Base-by-base conservation (phyloP, 495 filamentous ascomycete species). In the Podospora anserina region DNA sequence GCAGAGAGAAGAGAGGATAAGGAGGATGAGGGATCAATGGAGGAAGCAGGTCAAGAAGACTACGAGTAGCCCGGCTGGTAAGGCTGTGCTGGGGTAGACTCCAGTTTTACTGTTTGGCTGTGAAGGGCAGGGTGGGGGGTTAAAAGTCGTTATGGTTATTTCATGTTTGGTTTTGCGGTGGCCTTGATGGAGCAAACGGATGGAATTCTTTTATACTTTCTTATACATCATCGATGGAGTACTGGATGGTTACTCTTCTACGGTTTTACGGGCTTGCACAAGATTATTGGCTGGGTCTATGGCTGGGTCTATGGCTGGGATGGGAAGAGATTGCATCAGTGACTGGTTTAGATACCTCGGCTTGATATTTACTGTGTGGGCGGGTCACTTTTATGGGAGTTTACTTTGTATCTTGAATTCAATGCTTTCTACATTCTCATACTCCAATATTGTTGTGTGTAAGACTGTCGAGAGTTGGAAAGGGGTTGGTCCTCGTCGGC, bases 1-100 rank as follows among this genome's bases (percentile, higher is more conserved):
- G 72, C 70, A 79, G 61, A 66, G 71, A 63, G 74, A 78, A 63
- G 77, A 80, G 68, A 66, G 70, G 3, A 77, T 76, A 30, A 64
- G 68, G 39, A 68, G 69, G 65, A 69, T 78, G 73, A 69, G 71
- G 27, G 77, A 76, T 19, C 55, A 71, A 70, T 80, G 74, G 78
- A 61, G 72, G 54, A 63, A 62, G 39, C 65, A 74, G 62, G 67
- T 71, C 30, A 59, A 39, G 66, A 49, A 32, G 66, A 34, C 32
- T 49, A 63, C 30, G 7, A 13, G 39, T 49, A 49, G 13, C 39
- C 39, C 39, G 15, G 13, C 39, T 16, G 39, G 39, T 49, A 49
- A 49, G 39, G 39, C 39, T 13, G 39, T 49, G 39, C 39, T 49
- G 39, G 39, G 39, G 39, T 49, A 49, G 39, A 11, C 11, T 49